Base-by-base conservation (phyloP, 192 early-diverging fungal species). In the Coemansia sp. region DNA sequence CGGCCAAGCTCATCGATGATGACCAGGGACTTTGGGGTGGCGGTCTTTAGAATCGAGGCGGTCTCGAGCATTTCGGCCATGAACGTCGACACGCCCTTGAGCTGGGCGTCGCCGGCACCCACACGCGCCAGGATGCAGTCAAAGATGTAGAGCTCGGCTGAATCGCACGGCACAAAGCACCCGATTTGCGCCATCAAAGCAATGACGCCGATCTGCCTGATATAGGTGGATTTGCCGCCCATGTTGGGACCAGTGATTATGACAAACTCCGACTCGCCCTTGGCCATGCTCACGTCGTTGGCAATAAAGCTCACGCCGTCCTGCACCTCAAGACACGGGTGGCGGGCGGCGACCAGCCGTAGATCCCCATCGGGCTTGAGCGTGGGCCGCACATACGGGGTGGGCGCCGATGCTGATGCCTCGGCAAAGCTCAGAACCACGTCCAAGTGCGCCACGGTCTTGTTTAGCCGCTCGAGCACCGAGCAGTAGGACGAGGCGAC, bases 211-310 rank as follows among this genome's bases (percentile, higher is more conserved):
- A 94, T 92, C 85, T 95, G 94, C 13, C 96, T 85, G 63, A 97
- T 97, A 73, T 94, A 99, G 0, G 96, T 99, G 8, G 93, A 95
- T 73, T 99, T 99, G 40, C 96, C 96, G 63, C 95, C 94, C 96
- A 99, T 99, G 77, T 99, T 99, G 14, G 96, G 96, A 0, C 96
- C 96, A 0, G 95, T 96, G 50, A 98, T 96, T 37, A 98, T 94
- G 31, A 88, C 85, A 63, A 98, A 96, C 67, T 89, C 88, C 4
- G 82, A 84, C 23, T 78, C 82, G 85, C 90, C 91, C 59, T 85
- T 74, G 14, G 78, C 61, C 77, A 98, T 79, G 36, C 78, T 81
- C 1, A 93, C 93, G 73, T 97, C 93, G 70, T 98, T 98, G 23
- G 93, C 91, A 80, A 99, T 99, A 74, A 97, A 96, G 6, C 88